Base-by-base conservation (phyloP, 2,329 filamentous ascomycete species). In the Cladosporium sp. region DNA sequence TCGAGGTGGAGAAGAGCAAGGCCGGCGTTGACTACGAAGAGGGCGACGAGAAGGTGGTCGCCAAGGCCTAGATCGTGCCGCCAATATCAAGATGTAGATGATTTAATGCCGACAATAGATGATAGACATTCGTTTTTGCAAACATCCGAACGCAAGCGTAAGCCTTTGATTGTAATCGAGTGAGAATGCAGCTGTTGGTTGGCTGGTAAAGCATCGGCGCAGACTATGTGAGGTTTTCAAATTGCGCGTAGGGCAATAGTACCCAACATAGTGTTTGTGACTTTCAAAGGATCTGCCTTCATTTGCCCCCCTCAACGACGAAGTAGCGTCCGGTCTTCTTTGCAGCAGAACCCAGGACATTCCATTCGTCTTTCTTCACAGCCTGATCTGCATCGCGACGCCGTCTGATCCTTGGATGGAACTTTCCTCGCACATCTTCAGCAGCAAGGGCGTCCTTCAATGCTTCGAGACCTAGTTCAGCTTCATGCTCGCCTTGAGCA, bases 241-340 rank as follows among this genome's bases (percentile, higher is more conserved):
- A 26, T 14, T 52, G 49, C 23, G 12, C 14, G 49, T 52, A 52
- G 5, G 2, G n/a, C 18, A 10, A 11, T 46, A 46, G n/a, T 12
- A 23, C 40, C 5, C 40, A 46, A 21, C n/a, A 11, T 23, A 46
- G 18, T 21, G 40, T 12, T 46, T 6, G 40, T 46, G 40, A 46
- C 40, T 46, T 46, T 11, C n/a, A 21, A 3, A 46, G 40, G 40
- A 5, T 21, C 6, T 46, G 10, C 18, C 26, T 67, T 67, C 56
- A 59, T 63, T 83, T 84, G 37, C 82, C 83, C 69, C 85, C 88
- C 69, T 91, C 86, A 2, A 95, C 92, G 8, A 94, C 87, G 71
- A 96, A 94, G 72, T 89, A 96, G 69, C 84, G 86, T 16, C 91
- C 91, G 5, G 85, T 85, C 63, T 83, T 92, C 72, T 85, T 86